Percentiles rank a stretch among this genome's conserved stretches.
phyloP scores from a whole-genome alignment of 345 rosid species.

The Citrus reticulata region DNA sequence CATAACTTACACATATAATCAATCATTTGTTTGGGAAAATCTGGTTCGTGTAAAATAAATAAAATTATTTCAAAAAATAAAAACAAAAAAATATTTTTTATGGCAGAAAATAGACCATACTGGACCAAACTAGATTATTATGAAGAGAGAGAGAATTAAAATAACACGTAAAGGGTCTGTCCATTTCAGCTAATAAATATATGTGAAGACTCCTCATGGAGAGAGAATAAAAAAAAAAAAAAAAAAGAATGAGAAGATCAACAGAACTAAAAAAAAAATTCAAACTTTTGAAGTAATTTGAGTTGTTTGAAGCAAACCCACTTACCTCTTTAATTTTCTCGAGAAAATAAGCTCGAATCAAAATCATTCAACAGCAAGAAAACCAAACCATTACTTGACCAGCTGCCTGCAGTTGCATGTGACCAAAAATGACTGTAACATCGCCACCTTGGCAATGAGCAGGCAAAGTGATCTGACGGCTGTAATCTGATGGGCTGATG shows the following conservation, averaged over 20 bases:
- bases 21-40: slow-evolving; percentile 1
- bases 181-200: slow-evolving; percentile 17
- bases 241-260: background rate
- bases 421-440: background rate
- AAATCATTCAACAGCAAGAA: background rate
- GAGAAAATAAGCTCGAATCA: background rate
- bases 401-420: background rate
- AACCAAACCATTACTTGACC: background rate
- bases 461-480: background rate
- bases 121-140: slow-evolving; percentile 2
- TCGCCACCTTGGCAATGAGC: background rate
- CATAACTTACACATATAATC: background rate
- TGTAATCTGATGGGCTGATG: background rate
- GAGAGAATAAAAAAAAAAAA: background rate
- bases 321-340: background rate
- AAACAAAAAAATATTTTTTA: background rate
- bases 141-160: slow-evolving; percentile 7
- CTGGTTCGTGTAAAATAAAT: slow-evolving; percentile 7
- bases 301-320: slow-evolving; percentile 9
- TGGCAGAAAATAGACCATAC: slow-evolving; percentile 11
- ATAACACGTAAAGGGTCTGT: slow-evolving; percentile 18
- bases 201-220: background rate
- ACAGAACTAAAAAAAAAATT: background rate
- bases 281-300: slow-evolving; percentile 11
- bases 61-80: background rate